A percentile compares a stretch with the other conserved stretches of the same genome.
Conservation (phyloP, 148 eudicot genomes). For the Fagopyrum homotropicum region DNA sequence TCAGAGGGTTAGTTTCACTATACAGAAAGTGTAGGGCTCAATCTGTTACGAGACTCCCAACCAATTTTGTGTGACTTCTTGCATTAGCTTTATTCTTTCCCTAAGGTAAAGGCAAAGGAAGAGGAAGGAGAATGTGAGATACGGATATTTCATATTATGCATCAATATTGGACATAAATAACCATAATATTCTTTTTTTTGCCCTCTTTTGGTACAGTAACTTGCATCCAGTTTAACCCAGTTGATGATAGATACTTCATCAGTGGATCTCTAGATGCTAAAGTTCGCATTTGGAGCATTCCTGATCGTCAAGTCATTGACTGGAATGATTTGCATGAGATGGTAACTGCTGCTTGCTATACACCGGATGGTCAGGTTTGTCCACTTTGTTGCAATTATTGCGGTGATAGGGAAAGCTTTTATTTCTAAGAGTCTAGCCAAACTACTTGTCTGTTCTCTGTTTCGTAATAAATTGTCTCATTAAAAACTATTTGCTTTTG, state of each 20-base stretch:
- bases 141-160: too few species aligned
- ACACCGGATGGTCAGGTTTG: conserved; percentile 97
- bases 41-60: too few species aligned
- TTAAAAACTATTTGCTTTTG: conserved; percentile 17
- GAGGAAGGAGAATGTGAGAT: too few species aligned
- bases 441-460: neutral
- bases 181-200: neutral
- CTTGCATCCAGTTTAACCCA: conserved; percentile 97
- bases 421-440: neutral
- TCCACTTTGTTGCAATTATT: conserved; percentile 9
- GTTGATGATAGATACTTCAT: conserved; percentile 83
- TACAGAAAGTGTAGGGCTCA: too few species aligned
- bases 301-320: conserved; percentile 93
- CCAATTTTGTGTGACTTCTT: too few species aligned
- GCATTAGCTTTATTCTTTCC: too few species aligned
- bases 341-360: conserved; percentile 98
- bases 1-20: neutral
- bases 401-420: neutral
- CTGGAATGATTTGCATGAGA: conserved; percentile 92
- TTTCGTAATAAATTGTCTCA: conserved; percentile 5
- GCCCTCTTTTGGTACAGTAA: conserved; percentile 42
- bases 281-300: conserved; percentile 98
- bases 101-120: too few species aligned
- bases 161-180: neutral
- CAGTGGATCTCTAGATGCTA: conserved; percentile 91